phyloP scores from a whole-genome alignment of 1,284 basidiomycete genomes.

The Ganoderma multipileum region DNA sequence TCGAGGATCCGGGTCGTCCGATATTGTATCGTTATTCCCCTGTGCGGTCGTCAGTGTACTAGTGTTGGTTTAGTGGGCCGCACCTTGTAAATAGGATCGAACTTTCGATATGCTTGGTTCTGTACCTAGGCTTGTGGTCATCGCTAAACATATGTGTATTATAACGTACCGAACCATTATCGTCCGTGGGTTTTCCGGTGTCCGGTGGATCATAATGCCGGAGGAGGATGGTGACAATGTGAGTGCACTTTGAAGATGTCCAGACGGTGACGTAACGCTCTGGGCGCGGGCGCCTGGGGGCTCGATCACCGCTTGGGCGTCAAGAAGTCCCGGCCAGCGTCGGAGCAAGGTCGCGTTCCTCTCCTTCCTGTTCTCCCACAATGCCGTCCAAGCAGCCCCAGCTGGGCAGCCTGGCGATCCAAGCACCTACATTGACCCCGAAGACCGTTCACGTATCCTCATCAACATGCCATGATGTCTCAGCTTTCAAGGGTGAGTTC shows the following conservation, averaged over 20 bases:
- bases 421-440: conserved; percentile 63
- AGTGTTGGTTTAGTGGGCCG: background rate
- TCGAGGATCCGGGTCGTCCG: background rate
- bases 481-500: conserved; percentile 80
- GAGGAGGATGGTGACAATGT: conserved; percentile 13
- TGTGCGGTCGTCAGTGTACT: background rate
- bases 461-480: conserved; percentile 80
- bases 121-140: background rate
- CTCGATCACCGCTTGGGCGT: conserved; percentile 4
- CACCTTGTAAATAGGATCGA: background rate
- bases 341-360: conserved; percentile 3
- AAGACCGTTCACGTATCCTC: conserved; percentile 71
- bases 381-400: conserved; percentile 61
- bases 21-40: conserved; percentile 15
- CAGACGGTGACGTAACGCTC: conserved; percentile 17
- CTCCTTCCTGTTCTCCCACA: conserved; percentile 10
- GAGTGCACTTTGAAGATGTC: conserved; percentile 5
- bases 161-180: conserved; percentile 11
- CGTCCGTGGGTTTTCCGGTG: background rate
- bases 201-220: conserved; percentile 19
- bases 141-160: conserved; percentile 13
- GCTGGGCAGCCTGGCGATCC: conserved; percentile 73
- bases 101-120: background rate
- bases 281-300: conserved; percentile 21
- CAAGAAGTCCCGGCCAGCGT: background rate